phyloP scores from a whole-genome alignment of 2,329 filamentous ascomycete species.

The Penicillium griseofulvum region DNA sequence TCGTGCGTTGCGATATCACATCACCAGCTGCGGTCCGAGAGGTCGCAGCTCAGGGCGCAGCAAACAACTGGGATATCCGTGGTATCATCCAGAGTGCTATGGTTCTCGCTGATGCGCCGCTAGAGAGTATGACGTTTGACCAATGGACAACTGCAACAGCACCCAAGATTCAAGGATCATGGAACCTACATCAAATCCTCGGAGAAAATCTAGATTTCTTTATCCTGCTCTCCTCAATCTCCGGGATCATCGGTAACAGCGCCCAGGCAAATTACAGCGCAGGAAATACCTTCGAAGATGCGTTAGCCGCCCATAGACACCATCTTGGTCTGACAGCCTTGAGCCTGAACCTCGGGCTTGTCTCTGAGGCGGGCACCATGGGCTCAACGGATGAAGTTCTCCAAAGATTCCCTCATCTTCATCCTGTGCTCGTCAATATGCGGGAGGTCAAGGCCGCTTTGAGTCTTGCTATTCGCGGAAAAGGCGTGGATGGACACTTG shows the following conservation, averaged over 20 bases:
- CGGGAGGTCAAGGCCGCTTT: no score
- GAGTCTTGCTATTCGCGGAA: no score
- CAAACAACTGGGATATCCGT: no score
- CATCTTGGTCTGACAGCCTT: background rate
- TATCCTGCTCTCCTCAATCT: conserved; percentile 11
- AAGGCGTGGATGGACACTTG: no score
- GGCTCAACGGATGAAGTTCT: no score
- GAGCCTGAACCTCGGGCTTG: background rate
- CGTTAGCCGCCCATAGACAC: background rate
- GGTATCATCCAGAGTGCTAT: background rate
- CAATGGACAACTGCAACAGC: background rate
- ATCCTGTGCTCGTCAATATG: no score
- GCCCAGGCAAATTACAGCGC: background rate
- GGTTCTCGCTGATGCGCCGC: background rate
- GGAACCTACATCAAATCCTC: background rate
- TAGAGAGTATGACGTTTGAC: background rate
- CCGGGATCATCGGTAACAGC: conserved; percentile 11
- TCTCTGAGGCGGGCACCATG: no score
- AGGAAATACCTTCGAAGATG: background rate
- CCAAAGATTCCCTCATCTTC: no score
- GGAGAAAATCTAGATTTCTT: conserved; percentile 14
- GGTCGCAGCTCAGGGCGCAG: no score
- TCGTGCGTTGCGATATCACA: no score
- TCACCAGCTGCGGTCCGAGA: no score
- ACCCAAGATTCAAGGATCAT: background rate